Evolutionary conservation across 441 rosid genomes (phyloP).

Genomic region (Pelargonium myrrhifolium): DNA sequence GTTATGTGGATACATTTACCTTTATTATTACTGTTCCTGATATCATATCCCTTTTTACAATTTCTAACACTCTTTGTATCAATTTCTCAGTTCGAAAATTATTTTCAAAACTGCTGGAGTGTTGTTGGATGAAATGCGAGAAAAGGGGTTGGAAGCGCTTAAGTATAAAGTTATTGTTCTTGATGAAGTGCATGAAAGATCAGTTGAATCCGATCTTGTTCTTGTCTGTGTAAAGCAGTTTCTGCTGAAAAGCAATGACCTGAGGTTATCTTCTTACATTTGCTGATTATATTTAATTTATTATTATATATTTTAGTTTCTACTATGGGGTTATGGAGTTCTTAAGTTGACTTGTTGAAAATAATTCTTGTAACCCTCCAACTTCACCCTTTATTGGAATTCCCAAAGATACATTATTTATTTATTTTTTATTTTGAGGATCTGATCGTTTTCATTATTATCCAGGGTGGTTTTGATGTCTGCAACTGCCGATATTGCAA

Average conservation of each 20-base stretch:
- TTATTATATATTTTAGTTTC: background rate
- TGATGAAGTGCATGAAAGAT: slow-evolving; percentile 98
- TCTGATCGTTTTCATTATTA: slow-evolving; percentile 15
- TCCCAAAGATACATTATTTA: background rate
- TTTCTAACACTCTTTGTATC: slow-evolving; percentile 9
- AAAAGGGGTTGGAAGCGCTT: slow-evolving; percentile 73
- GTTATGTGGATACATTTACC: background rate
- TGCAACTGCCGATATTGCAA: slow-evolving; percentile 87
- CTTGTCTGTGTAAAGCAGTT: slow-evolving; percentile 88
- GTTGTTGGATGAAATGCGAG: slow-evolving; percentile 83
- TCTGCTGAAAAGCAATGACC: slow-evolving; percentile 56
- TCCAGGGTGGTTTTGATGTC: slow-evolving; percentile 93
- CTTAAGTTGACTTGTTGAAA: background rate
- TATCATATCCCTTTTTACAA: background rate
- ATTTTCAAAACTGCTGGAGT: slow-evolving; percentile 96
- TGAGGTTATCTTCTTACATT: slow-evolving; percentile 44
- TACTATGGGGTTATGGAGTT: background rate
- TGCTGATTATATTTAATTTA: background rate
- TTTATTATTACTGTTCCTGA: background rate
- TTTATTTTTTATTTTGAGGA: slow-evolving; percentile 2
- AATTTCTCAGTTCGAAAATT: slow-evolving; percentile 61
- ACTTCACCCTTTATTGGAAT: background rate
- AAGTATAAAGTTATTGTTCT: slow-evolving; percentile 85
- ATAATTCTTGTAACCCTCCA: background rate
- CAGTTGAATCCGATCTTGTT: slow-evolving; percentile 86